Evolutionary conservation across 495 filamentous ascomycete species (phyloP).

Genomic region (Neurospora sp.): DNA sequence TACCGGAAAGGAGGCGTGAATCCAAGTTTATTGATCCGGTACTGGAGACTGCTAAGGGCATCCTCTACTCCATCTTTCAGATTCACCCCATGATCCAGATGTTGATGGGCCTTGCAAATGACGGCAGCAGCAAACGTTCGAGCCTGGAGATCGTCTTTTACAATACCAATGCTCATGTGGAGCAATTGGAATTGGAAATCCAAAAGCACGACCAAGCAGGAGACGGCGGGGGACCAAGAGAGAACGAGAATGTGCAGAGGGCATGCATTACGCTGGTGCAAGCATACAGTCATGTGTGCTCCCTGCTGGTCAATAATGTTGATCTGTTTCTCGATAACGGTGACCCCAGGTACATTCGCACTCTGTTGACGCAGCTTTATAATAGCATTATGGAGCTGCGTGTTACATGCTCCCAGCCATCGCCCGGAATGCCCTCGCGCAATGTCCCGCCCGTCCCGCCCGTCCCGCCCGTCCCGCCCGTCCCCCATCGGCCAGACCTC

Average conservation of each 20-base stretch:
- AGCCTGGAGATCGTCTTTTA: slow-evolving; percentile 71
- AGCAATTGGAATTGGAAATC: slow-evolving; percentile 64
- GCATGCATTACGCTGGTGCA: slow-evolving; percentile 62
- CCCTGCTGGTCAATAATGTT: slow-evolving; percentile 58
- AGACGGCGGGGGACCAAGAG: slow-evolving; percentile 40
- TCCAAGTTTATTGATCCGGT: slow-evolving; percentile 49
- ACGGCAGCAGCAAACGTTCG: slow-evolving; percentile 55
- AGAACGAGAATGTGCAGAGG: slow-evolving; percentile 55
- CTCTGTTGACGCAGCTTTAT: slow-evolving; percentile 69
- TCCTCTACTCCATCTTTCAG: slow-evolving; percentile 76
- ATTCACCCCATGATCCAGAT: slow-evolving; percentile 67
- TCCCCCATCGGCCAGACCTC: slow-evolving; percentile 17
- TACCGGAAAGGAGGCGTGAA: slow-evolving; percentile 71
- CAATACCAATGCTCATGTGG: slow-evolving; percentile 63
- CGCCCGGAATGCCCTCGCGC: slow-evolving; percentile 1
- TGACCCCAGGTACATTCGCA: slow-evolving; percentile 71
- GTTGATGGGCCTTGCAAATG: slow-evolving; percentile 59
- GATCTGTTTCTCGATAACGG: slow-evolving; percentile 62
- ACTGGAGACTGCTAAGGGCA: slow-evolving; percentile 73
- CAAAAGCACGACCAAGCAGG: slow-evolving; percentile 50
- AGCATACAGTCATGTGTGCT: slow-evolving; percentile 66
- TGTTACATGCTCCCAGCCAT: slow-evolving; percentile 27
- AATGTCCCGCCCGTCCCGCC: slow-evolving; percentile 8
- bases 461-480: slow-evolving; percentile 10
- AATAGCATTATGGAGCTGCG: slow-evolving; percentile 71